Evolutionary conservation across 768 basidiomycete species (phyloP).

Genomic region (Termitomyces sp.): DNA sequence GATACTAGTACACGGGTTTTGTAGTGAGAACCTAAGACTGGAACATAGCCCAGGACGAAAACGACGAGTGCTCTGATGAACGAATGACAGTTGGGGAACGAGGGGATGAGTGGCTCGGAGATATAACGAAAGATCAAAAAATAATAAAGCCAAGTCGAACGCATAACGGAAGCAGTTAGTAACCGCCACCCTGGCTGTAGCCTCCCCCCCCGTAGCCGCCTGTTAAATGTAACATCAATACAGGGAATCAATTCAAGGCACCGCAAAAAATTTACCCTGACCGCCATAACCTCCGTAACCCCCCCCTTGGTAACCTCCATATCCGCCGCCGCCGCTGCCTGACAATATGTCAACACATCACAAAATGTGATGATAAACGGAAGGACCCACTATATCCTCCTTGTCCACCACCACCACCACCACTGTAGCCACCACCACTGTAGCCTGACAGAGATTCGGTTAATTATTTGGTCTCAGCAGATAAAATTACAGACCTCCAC

Average conservation of each 20-base stretch:
- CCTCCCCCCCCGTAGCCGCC: constrained; percentile 13
- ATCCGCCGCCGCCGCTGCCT: background rate
- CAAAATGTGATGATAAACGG: background rate
- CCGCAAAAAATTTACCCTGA: constrained; percentile 12
- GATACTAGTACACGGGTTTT: constrained; percentile 42
- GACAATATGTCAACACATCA: background rate
- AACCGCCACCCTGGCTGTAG: constrained; percentile 18
- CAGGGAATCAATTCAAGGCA: background rate
- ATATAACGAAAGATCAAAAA: constrained; percentile 5
- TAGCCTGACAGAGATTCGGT: constrained; percentile 10
- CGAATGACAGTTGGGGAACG: constrained; percentile 30
- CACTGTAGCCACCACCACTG: constrained; percentile 14
- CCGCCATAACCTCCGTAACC: constrained; percentile 2
- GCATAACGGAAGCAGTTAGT: constrained; percentile 14
- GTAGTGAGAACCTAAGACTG: constrained; percentile 30
- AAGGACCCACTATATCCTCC: constrained; percentile 10
- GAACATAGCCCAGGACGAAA: constrained; percentile 26
- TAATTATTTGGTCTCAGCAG: background rate
- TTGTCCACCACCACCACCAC: constrained; percentile 16
- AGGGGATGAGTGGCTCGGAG: constrained; percentile 27
- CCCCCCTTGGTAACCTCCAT: constrained; percentile 4
- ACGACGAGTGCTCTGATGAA: constrained; percentile 34
- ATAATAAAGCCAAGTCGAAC: constrained; percentile 4
- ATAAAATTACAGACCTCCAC: constrained; percentile 27
- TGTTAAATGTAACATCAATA: background rate